These are phyloP conservation scores for Astrothelium subdiscretum DNA, from an alignment of 495 filamentous ascomycete species.

Conservation along the genomic window DNA sequence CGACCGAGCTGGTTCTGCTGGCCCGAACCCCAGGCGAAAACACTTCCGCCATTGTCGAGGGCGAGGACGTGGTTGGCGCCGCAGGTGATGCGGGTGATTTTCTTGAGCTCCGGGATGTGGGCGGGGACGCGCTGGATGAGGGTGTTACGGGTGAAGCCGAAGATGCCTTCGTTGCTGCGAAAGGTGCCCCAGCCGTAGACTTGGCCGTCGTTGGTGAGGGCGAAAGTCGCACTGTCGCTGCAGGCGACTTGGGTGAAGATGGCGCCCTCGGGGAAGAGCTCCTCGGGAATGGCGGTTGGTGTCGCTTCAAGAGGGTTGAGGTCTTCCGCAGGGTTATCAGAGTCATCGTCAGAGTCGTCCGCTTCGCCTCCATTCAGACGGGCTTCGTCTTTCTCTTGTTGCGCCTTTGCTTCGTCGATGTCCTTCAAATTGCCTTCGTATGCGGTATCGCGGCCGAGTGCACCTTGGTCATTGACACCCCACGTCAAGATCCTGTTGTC, in stretches of 20 bases:
- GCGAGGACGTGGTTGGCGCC: constrained; percentile 65
- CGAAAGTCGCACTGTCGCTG: constrained; percentile 51
- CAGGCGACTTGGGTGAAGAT: constrained; percentile 48
- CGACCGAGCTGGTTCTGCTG: constrained; percentile 69
- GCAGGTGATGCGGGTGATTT: constrained; percentile 47
- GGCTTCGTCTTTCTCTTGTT: constrained; percentile 36
- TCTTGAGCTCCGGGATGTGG: constrained; percentile 43
- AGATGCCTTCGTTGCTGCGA: constrained; percentile 51
- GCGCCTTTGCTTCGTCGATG: constrained; percentile 37
- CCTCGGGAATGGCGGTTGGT: constrained; percentile 37
- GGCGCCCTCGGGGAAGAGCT: constrained; percentile 40
- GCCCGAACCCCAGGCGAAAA: constrained; percentile 61
- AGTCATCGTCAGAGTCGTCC: constrained; percentile 40
- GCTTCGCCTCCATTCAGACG: constrained; percentile 2
- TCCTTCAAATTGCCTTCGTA: constrained; percentile 50
- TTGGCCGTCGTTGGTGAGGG: constrained; percentile 48
- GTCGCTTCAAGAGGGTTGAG: constrained; percentile 50
- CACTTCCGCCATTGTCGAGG: constrained; percentile 50
- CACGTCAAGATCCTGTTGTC: constrained; percentile 58
- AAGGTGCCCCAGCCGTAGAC: constrained; percentile 69
- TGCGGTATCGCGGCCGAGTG: constrained; percentile 51
- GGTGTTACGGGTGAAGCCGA: constrained; percentile 47
- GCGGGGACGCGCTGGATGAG: constrained; percentile 34
- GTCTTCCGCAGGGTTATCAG: constrained; percentile 36
- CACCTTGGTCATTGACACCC: constrained; percentile 61